Conservation (phyloP, 1,284 basidiomycete species). For the Anthracocystis panici-leucophaei region DNA sequence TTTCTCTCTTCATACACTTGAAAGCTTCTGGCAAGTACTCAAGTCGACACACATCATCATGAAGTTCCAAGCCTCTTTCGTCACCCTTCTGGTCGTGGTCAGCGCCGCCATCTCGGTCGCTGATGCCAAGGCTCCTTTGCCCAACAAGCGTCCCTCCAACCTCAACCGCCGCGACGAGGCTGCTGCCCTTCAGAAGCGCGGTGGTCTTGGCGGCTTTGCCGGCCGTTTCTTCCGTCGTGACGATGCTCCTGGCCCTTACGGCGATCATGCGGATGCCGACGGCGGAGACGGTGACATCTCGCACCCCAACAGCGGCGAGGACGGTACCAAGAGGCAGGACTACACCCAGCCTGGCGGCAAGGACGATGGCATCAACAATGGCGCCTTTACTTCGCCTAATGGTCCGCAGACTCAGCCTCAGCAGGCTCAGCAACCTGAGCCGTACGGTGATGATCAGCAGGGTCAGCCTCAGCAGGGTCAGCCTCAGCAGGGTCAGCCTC, state of each 20-base stretch:
- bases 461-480: no score
- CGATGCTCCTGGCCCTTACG: conserved; percentile 12
- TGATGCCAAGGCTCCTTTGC: conserved; percentile 27
- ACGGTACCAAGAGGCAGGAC: conserved; percentile 10
- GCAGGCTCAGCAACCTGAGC: not conserved
- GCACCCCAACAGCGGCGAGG: not conserved
- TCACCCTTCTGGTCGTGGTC: conserved; percentile 44
- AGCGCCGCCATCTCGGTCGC: conserved; percentile 51
- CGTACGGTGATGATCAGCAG: no score
- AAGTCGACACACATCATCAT: conserved; percentile 23
- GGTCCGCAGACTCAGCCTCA: not conserved
- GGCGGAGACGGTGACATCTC: conserved; percentile 6
- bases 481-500: no score
- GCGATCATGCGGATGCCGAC: conserved; percentile 10
- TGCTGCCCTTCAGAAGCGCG: conserved; percentile 31
- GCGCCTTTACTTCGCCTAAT: not conserved
- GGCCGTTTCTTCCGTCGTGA: conserved; percentile 32
- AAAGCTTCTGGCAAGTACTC: conserved; percentile 44
- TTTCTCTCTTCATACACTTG: conserved; percentile 1
- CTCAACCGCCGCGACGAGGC: conserved; percentile 34
- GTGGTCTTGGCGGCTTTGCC: conserved; percentile 29
- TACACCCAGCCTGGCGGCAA: conserved; percentile 10
- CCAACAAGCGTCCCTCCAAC: conserved; percentile 46
- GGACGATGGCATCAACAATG: not conserved
- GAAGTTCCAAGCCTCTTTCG: conserved; percentile 49